phyloP scores from a whole-genome alignment of 192 early-diverging fungal species.

The Coemansia brasiliensis region DNA sequence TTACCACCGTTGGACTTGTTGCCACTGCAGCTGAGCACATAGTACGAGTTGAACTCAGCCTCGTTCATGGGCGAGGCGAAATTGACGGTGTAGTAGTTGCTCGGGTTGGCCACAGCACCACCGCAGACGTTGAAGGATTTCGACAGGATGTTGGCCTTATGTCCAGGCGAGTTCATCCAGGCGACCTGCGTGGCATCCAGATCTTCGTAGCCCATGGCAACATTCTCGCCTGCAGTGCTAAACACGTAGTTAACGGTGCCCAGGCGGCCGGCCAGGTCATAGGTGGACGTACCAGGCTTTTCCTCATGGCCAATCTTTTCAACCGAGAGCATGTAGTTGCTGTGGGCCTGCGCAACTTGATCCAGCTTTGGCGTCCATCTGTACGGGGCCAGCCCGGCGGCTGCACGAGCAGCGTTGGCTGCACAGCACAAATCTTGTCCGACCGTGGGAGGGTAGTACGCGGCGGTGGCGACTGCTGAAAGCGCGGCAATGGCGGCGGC shows the following conservation, averaged over 20 bases:
- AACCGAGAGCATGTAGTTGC: conserved; percentile 18
- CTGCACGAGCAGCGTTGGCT: conserved; percentile 34
- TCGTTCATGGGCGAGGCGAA: conserved; percentile 38
- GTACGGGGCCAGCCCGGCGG: conserved; percentile 10
- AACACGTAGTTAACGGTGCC: conserved; percentile 11
- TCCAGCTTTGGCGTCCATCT: conserved; percentile 37
- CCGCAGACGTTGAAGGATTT: conserved; percentile 52
- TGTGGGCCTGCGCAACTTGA: conserved; percentile 23
- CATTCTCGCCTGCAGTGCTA: conserved; percentile 47
- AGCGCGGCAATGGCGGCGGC: conserved; percentile 19
- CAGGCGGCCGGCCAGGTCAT: conserved; percentile 26
- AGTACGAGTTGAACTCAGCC: conserved; percentile 15
- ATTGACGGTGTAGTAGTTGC: conserved; percentile 35
- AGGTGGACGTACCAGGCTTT: background rate
- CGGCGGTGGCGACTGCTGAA: conserved; percentile 18
- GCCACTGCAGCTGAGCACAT: conserved; percentile 34
- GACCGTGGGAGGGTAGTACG: conserved; percentile 14
- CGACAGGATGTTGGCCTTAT: conserved; percentile 54
- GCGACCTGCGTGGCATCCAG: conserved; percentile 18
- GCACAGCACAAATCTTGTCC: conserved; percentile 51
- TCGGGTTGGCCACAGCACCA: conserved; percentile 29
- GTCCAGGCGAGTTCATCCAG: conserved; percentile 56
- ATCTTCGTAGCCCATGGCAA: conserved; percentile 22
- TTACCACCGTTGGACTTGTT: conserved; percentile 27
- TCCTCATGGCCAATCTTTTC: conserved; percentile 24